phyloP scores from a whole-genome alignment of 208 protist genomes.

The Leishmania mexicana region DNA sequence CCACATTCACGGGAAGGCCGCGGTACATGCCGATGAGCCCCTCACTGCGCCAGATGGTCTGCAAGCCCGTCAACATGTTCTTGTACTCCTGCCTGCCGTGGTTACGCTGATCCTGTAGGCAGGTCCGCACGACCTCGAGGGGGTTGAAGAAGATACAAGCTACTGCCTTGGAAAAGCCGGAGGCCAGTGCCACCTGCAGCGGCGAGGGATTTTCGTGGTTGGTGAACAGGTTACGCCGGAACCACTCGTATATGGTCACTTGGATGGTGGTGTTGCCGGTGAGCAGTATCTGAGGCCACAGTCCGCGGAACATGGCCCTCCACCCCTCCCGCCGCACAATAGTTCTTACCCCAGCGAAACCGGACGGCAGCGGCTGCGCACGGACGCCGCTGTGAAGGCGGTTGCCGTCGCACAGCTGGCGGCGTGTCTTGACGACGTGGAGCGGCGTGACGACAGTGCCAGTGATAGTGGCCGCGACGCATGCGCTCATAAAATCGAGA shows the following conservation, averaged over 20 bases:
- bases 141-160: slow-evolving; percentile 78
- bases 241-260: slow-evolving; percentile 83
- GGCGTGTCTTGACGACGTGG: slow-evolving; percentile 79
- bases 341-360: slow-evolving; percentile 22
- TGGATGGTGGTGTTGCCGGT: slow-evolving; percentile 82
- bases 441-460: slow-evolving; percentile 75
- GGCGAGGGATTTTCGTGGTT: slow-evolving; percentile 61
- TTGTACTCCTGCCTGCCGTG: slow-evolving; percentile 42
- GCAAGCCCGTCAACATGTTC: slow-evolving; percentile 61
- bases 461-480: slow-evolving; percentile 60
- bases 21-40: slow-evolving; percentile 78
- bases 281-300: slow-evolving; percentile 78
- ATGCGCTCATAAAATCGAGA: slow-evolving; percentile 69
- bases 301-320: slow-evolving; percentile 64
- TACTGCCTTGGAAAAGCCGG: slow-evolving; percentile 70
- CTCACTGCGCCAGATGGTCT: slow-evolving; percentile 76
- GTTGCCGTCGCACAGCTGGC: slow-evolving; percentile 60
- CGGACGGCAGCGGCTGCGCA: slow-evolving; percentile 21
- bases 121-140: slow-evolving; percentile 83
- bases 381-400: slow-evolving; percentile 22
- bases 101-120: slow-evolving; percentile 76
- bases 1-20: slow-evolving; percentile 78
- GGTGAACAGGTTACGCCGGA: slow-evolving; percentile 63
- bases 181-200: slow-evolving; percentile 66
- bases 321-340: slow-evolving; percentile 68